Evolutionary conservation across 73 alveolate species (phyloP), one percentile per base, ranked within the genome.

Genomic region (Stentor roeselii): DNA sequence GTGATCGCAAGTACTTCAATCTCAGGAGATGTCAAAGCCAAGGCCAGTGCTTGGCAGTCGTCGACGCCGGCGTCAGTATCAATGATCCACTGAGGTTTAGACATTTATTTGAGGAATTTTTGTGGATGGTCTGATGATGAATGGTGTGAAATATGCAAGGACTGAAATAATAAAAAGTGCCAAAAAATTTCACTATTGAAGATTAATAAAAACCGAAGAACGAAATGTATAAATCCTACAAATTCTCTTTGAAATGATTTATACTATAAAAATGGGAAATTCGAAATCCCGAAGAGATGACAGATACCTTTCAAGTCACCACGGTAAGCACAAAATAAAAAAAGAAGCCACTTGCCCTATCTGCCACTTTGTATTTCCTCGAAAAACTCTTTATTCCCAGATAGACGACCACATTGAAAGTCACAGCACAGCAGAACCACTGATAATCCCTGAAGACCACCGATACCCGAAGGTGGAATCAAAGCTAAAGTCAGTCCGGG

Each of bases 21-120:
- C 36, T 80, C 21, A 3, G 59, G 78, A 40, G 41, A 67, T 1
- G n/a, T 67, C 42, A 86, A 61, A 2, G 90, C 97, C 30, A 92
- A 78, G 4, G 90, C 86, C 3, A 89, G 78, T n/a, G 97, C 97
- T 80, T 92, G 91, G n/a, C 94, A 93, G 82, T 91, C 96, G 42
- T 91, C 96, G 59, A 89, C 85, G 15, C 96, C 96, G 59, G 92
- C 88, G 83, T 91, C 96, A 40, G 96, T 91, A 60, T 91, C 96
- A 31, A 91, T 80, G 59, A 91, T 91, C 91, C 85, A 91, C 77
- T 27, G 11, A 34, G 15, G 21, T 67, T 67, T 67, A 1, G 80
- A 67, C 80, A 67, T 67, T 30, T 67, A 27, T 21, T 30, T 67
- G 21, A 40, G 34, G 30, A 11, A 50, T 11, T 50, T 50, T 50